Conservation (phyloP, 2,329 filamentous ascomycete genomes). For the Fusarium decemcellulare region DNA sequence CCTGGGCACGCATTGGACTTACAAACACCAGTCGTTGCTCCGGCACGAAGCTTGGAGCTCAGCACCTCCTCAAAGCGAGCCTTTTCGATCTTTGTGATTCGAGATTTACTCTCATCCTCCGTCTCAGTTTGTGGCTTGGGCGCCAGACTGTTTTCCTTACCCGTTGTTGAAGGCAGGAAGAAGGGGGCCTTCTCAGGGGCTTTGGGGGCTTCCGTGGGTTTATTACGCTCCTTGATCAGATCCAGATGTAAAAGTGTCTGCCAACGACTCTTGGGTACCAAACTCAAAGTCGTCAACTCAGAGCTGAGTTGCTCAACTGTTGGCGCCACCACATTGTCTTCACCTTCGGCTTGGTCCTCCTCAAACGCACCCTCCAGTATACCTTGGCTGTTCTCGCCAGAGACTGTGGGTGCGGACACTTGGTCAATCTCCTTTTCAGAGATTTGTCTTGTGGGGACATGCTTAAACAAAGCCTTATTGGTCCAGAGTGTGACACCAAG, state of each 20-base stretch:
- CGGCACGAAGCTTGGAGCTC: constrained; percentile 68
- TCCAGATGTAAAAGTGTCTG: constrained; percentile 95
- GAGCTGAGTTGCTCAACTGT: constrained; percentile 82
- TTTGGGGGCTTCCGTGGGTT: constrained; percentile 92
- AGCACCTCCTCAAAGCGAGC: constrained; percentile 71
- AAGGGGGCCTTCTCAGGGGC: constrained; percentile 95
- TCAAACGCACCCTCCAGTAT: constrained; percentile 84
- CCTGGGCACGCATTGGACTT: constrained; percentile 51
- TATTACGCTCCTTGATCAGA: constrained; percentile 92
- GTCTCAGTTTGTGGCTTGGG: constrained; percentile 50
- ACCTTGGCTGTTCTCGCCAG: constrained; percentile 84
- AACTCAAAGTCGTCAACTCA: constrained; percentile 88
- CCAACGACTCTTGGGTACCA: constrained; percentile 93
- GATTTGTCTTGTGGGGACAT: constrained; percentile 88
- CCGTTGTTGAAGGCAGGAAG: constrained; percentile 82
- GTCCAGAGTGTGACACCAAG: constrained; percentile 97
- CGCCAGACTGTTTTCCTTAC: constrained; percentile 59
- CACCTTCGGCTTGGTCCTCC: constrained; percentile 65
- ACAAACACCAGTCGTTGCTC: constrained; percentile 72
- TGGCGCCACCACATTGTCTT: constrained; percentile 68
- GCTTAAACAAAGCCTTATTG: constrained; percentile 91
- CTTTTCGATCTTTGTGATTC: constrained; percentile 78
- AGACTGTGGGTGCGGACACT: constrained; percentile 79
- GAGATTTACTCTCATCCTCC: constrained; percentile 67
- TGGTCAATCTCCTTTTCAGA: constrained; percentile 80